Percentiles rank a stretch among this genome's conserved stretches.
These are phyloP conservation scores for Ziziphus jujuba DNA, from an alignment of 306 rosid genomes.

Conservation along the genomic window DNA sequence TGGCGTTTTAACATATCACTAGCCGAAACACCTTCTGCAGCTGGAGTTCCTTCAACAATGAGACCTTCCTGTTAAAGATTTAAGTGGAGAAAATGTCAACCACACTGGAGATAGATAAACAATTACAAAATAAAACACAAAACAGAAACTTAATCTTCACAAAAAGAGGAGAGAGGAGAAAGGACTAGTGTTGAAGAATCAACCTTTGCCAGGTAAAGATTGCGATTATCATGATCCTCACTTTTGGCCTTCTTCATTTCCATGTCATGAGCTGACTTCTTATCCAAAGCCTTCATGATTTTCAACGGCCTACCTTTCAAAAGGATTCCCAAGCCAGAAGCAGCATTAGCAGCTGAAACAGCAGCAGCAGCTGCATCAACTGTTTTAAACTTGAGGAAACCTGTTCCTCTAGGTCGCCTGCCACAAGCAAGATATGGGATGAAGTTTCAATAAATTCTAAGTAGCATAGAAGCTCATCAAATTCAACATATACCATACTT, in stretches of 20 bases:
- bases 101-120: conserved; percentile 22
- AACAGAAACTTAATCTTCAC: neutral
- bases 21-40: conserved; percentile 92
- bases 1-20: conserved; percentile 81
- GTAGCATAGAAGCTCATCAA: conserved; percentile 3
- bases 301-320: conserved; percentile 81
- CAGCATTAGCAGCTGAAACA: conserved; percentile 60
- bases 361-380: conserved; percentile 74
- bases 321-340: conserved; percentile 65
- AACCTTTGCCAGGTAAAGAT: conserved; percentile 87
- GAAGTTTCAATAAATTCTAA: neutral
- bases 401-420: conserved; percentile 96
- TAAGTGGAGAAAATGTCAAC: conserved; percentile 28
- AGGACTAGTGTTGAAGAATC: conserved; percentile 9
- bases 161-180: conserved; percentile 9
- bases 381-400: conserved; percentile 85
- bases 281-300: conserved; percentile 83
- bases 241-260: conserved; percentile 64
- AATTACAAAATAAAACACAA: neutral
- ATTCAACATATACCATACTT: conserved; percentile 49
- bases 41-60: conserved; percentile 84
- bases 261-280: conserved; percentile 85
- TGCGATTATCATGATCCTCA: conserved; percentile 81
- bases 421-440: conserved; percentile 29
- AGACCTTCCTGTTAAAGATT: conserved; percentile 74